Evolutionary conservation across 1,284 basidiomycete genomes (phyloP), one percentile per base, ranked within the genome.

Genomic region (Boletellus dicymbophilus): DNA sequence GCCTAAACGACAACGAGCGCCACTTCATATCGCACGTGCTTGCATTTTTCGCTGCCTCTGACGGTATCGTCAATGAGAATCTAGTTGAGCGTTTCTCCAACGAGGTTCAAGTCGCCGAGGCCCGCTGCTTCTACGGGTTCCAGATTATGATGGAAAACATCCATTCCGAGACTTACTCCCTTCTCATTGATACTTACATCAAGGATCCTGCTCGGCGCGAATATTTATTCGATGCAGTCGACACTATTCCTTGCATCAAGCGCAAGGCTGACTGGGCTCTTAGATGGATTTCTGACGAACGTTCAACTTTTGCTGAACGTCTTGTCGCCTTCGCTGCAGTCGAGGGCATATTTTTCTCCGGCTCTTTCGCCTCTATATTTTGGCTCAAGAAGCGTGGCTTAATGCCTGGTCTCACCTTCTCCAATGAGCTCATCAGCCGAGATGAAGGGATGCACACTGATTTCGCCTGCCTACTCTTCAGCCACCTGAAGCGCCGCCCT

Each of bases 91-190:
- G 95, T 33, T 98, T 97, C 76, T 95, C 92, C 28, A 86, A 88
- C 52, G 95, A 98, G 70, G 95, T 98, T 1, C 95, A 98, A 70
- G 85, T 80, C 10, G 93, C 95, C 25, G 95, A 98, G 73, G 96
- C 95, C 12, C 91, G 95, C 33, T 97, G 92, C 71, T 99, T 99
- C 77, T 98, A 98, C 68, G 96, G 96, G 18, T 98, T 98, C 80
- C 96, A 98, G 68, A 96, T 98, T 69, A 98, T 98, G 95, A 98
- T 98, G 91, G 96, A 98, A 72, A 95, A 95, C 70, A 88, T 95
- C 44, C 93, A 95, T 71, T 96, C 95, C 4, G 96, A 98, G 72
- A 96, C 95, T 1, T 98, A 98, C 73, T 98, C 96, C 6, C 88
- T 99, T 37, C 87, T 98, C 62, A 97, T 99, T 70, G 94, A 99